Base-by-base conservation (phyloP, 2,329 filamentous ascomycete genomes). In the Neurospora sp. region DNA sequence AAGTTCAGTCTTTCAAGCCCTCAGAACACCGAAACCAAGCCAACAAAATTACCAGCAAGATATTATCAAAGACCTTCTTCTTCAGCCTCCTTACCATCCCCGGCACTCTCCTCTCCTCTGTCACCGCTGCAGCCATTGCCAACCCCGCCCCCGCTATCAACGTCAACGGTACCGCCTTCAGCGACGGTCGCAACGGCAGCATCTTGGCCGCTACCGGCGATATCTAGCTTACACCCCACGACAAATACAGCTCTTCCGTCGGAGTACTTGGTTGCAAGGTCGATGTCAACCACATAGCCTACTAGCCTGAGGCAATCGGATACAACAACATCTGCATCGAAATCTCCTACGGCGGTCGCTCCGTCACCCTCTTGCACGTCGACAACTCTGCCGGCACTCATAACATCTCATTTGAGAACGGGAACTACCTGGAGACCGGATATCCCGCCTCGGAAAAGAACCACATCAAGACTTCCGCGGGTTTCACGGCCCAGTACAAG, bases 211-310 rank as follows among this genome's bases (percentile, higher is more conserved):
- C 46, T 28, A 6, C 11, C 1, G 46, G 46, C 1, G 23, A 57
- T 0, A 4, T 57, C 11, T 57, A 6, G 11, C 77, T 83, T 71
- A 88, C 86, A 3, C 86, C 86, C 36, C 86, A 88, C 75, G 83
- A 83, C 70, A 76, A 80, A 74, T 88, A 82, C 80, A 84, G 82
- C 4, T 86, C 84, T 11, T 86, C 84, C 4, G 77, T 87, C 70
- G 86, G 86, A 41, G 86, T 87, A 3, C 77, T 86, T 3, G 86
- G 86, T 65, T 88, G 86, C 82, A 85, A 86, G 79, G 82, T 88
- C 76, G 76, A 88, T 78, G 86, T 82, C 72, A 84, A 88, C 80
- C 85, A 85, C 37, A 81, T 88, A 28, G 86, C 86, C 69, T 88
- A 88, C 82, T 88, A 84, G 84, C 86, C 86, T 4, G 76, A 75